A percentile compares a stretch with the other conserved stretches of the same genome.
These are phyloP conservation scores for Dactylellina parvicollis DNA, from an alignment of 2,329 filamentous ascomycete species.

Conservation along the genomic window DNA sequence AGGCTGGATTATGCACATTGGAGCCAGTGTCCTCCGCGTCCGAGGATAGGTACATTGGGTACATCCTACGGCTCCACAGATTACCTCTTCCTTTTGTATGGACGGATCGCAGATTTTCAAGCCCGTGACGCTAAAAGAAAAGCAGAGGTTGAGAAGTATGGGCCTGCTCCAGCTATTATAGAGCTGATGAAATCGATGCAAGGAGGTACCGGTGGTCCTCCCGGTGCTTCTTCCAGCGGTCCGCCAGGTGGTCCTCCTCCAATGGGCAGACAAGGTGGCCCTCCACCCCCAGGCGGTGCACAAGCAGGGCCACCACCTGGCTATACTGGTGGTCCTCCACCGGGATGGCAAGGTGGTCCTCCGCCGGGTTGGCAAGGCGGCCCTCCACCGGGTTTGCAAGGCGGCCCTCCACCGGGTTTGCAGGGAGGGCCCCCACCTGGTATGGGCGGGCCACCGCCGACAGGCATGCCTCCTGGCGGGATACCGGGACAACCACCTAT, in stretches of 20 bases:
- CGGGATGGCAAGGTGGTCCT: slow-evolving; percentile 37
- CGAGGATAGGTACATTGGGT: slow-evolving; percentile 78
- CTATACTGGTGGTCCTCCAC: slow-evolving; percentile 58
- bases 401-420: slow-evolving; percentile 58
- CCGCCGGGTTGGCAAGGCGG: slow-evolving; percentile 40
- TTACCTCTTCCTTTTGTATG: slow-evolving; percentile 83
- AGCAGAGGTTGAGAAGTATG: slow-evolving; percentile 70
- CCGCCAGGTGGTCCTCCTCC: slow-evolving; percentile 21
- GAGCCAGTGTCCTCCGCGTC: slow-evolving; percentile 87
- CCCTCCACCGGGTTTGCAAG: slow-evolving; percentile 34
- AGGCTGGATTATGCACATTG: slow-evolving; percentile 83
- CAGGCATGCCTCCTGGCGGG: slow-evolving; percentile 30
- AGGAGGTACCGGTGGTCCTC: slow-evolving; percentile 46
- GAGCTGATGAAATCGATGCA: slow-evolving; percentile 67
- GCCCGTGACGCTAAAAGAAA: slow-evolving; percentile 82
- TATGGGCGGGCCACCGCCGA: slow-evolving; percentile 36
- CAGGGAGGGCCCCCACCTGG: slow-evolving; percentile 25
- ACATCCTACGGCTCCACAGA: slow-evolving; percentile 89
- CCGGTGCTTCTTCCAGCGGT: slow-evolving; percentile 35
- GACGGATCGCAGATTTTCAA: slow-evolving; percentile 80
- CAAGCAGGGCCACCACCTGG: slow-evolving; percentile 40
- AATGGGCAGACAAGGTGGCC: slow-evolving; percentile 37
- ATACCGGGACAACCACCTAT: slow-evolving; percentile 19
- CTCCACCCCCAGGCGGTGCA: slow-evolving; percentile 31
- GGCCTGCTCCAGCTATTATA: slow-evolving; percentile 47